Evolutionary conservation across 805 yeast species (phyloP), one percentile per base, ranked within the genome.

Genomic region (Saccharomycopsis olivae): DNA sequence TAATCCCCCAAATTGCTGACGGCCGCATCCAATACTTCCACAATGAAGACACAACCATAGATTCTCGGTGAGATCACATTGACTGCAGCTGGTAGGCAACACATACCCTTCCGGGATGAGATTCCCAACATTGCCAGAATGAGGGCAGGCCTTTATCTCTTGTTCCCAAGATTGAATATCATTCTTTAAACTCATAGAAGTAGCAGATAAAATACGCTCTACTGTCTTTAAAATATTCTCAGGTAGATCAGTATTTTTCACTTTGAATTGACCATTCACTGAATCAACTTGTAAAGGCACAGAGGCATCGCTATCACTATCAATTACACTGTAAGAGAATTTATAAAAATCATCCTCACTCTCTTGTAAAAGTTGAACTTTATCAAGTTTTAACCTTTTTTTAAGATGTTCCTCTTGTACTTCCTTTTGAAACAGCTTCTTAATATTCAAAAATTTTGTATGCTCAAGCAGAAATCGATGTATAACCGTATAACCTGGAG

Each of bases 1-100:
- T 10, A 82, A 74, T 18, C 94, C 89, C 27, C 97, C 98, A 54
- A 83, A 85, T 58, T 92, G 98, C 24, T 78, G 77, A 48, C 99
- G 66, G 4, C 99, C 99, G 61, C 99, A 92, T 3, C 96, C 96
- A 9, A 87, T 51, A n/a, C 71, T 62, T 2, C 98, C 98, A 68
- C 98, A 92, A 36, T 72, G 71, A 34, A 92, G 60, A 62, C 99
- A 92, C 14, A 92, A 65, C 99, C 99, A 92, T 35, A 92, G 60
- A 55, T 92, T 92, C 48, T 78, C 82, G 23, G 60, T 58, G 48
- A 92, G 63, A 1, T 70, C 82, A 61, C 94, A 83, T 9, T 56
- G 56, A 2, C 50, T 47, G 56, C 94, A 83, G 36, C 69, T 53
- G 0, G 64, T 45, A 3, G 69, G 47, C 25, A 70, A 64, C 3